Conservation (phyloP, 139 green algal genomes). For the Picochlorum sp. region DNA sequence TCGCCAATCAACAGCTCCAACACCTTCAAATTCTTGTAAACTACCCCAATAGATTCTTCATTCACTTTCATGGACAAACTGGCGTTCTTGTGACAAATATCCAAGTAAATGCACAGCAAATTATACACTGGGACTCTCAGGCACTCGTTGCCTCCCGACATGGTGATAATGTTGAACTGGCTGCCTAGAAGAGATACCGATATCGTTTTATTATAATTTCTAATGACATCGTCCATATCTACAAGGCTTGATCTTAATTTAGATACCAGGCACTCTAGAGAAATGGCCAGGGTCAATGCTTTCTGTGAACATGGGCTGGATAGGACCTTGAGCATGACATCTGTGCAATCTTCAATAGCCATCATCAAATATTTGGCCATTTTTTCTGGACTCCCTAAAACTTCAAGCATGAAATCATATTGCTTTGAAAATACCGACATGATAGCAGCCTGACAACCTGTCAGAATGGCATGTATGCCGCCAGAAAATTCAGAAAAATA, state of each 20-base stretch:
- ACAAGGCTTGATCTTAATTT: no score
- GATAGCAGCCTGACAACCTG: conserved; percentile 40
- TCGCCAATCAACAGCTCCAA: conserved; percentile 33
- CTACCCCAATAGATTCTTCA: conserved; percentile 14
- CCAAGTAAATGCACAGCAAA: conserved; percentile 45
- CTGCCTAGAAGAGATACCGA: not conserved
- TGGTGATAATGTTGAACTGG: not conserved
- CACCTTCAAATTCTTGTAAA: conserved; percentile 9
- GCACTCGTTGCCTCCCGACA: not conserved
- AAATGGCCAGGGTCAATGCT: not conserved
- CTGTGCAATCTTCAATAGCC: not conserved
- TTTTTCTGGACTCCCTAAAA: not conserved
- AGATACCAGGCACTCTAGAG: not conserved
- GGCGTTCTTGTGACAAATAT: conserved; percentile 21
- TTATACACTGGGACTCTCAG: conserved; percentile 47
- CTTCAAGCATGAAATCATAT: conserved; percentile 20
- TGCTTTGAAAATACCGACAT: conserved; percentile 38
- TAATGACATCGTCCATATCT: not conserved
- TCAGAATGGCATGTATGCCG: conserved; percentile 29
- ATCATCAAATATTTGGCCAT: not conserved
- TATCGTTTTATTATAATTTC: not conserved
- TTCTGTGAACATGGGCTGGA: not conserved
- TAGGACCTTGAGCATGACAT: not conserved
- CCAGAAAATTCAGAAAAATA: conserved; percentile 24
- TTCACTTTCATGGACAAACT: conserved; percentile 13